Base-by-base conservation (phyloP, 2,329 filamentous ascomycete species). In the Claviceps africana region DNA sequence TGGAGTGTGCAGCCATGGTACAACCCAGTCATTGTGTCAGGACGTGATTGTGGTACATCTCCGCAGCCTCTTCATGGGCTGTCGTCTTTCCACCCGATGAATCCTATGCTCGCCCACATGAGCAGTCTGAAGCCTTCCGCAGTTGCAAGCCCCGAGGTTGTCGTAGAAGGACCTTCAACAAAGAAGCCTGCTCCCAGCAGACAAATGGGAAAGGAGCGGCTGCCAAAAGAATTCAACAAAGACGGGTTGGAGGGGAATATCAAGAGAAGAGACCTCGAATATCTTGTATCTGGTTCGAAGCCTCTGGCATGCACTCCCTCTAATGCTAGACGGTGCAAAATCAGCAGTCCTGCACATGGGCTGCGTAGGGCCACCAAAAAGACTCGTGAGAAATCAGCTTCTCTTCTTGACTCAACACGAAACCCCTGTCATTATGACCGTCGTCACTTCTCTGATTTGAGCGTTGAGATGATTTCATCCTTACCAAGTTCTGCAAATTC, bases 1-100 rank as follows among this genome's bases (percentile, higher is more conserved):
- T 53, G 51, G 51, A 46, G 43, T 39, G 33, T 50, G 44, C 51
- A 44, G 45, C 43, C 44, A 43, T 48, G 47, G 51, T 51, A 51
- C 48, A 55, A 51, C 48, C 44, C 39, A 15, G 48, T 45, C 37
- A 22, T 28, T 31, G 44, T 55, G 31, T 22, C 51, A 53, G 51
- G 22, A 35, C 30, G 9, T 51, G 47, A 39, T 40, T 55, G 33
- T 53, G 48, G 44, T 49, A 55, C 53, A 33, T 31, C 40, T 48
- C 33, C 33, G 7, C 48, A 55, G 22, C 30, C 48, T 35, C 48
- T 44, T 48, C 40, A 21, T 42, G 33, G 17, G 3, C 25, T 39
- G 40, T 33, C 22, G 21, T 22, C 47, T 37, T 47, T 33, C 35
- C 39, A 28, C 30, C 31, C 51, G 22, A 45, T 51, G 21, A 31